Percentiles rank a stretch among this genome's conserved stretches.
phyloP scores from a whole-genome alignment of 495 filamentous ascomycete genomes.

The Aspergillus sclerotioniger region DNA sequence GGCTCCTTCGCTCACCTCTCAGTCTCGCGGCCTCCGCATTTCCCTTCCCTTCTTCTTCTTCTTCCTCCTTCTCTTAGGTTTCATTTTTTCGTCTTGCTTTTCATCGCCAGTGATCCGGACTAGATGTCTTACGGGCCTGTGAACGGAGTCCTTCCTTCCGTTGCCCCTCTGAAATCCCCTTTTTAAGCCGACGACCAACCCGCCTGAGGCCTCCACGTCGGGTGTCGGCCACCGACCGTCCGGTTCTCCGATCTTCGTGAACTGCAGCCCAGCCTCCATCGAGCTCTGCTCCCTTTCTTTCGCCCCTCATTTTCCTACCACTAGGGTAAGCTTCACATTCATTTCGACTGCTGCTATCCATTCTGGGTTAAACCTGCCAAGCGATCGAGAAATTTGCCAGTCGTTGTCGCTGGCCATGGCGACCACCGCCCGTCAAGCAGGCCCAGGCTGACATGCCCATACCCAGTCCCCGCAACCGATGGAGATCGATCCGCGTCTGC shows the following conservation, averaged over 20 bases:
- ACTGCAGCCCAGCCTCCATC: background rate
- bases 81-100: background rate
- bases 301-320: background rate
- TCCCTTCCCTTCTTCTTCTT: constrained; percentile 33
- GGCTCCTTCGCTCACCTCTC: background rate
- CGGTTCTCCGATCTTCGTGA: constrained; percentile 8
- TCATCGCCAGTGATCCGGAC: no score
- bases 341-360: background rate
- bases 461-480: constrained; percentile 26
- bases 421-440: background rate
- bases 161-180: no score
- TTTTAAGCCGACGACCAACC: background rate
- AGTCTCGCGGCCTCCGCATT: background rate
- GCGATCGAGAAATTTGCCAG: background rate
- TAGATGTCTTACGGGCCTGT: no score
- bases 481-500: constrained; percentile 36
- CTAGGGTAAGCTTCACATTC: background rate
- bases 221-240: constrained; percentile 15
- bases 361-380: background rate
- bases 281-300: background rate
- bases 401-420: background rate
- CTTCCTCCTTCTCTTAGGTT: no score
- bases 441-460: constrained; percentile 14
- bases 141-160: no score
- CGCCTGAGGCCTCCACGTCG: constrained; percentile 6